phyloP scores from a whole-genome alignment of 768 basidiomycete genomes.

The Boletales sp. region DNA sequence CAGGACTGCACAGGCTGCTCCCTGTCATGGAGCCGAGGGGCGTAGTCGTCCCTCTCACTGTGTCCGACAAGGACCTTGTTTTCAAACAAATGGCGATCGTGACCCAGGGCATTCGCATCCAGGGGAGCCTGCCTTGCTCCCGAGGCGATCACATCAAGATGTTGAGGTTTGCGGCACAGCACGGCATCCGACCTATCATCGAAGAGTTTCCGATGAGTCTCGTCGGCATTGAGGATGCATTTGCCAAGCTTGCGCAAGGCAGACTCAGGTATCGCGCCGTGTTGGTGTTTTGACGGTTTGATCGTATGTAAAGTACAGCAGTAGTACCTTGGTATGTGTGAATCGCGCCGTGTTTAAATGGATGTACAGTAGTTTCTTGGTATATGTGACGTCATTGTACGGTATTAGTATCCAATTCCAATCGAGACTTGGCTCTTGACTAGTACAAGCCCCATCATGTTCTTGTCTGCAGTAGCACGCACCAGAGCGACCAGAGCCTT shows the following conservation, averaged over 20 bases:
- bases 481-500: too few relatives aligned
- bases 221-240: slow-evolving; percentile 28
- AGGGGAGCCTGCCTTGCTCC: slow-evolving; percentile 23
- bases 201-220: slow-evolving; percentile 32
- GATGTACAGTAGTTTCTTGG: too few relatives aligned
- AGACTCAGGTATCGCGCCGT: slow-evolving; percentile 32
- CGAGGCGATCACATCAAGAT: slow-evolving; percentile 29
- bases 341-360: too few relatives aligned
- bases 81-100: slow-evolving; percentile 20
- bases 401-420: too few relatives aligned
- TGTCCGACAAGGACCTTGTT: slow-evolving; percentile 18
- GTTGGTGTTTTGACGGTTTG: slow-evolving; percentile 13
- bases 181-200: slow-evolving; percentile 27
- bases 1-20: slow-evolving; percentile 16
- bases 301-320: too few relatives aligned
- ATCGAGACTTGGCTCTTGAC: too few relatives aligned
- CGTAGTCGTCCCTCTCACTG: slow-evolving; percentile 24
- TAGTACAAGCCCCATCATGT: too few relatives aligned
- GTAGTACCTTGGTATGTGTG: too few relatives aligned
- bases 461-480: too few relatives aligned
- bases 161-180: slow-evolving; percentile 32
- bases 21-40: slow-evolving; percentile 25
- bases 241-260: slow-evolving; percentile 23
- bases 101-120: slow-evolving; percentile 19
- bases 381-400: too few relatives aligned